Evolutionary conservation across 768 basidiomycete genomes (phyloP), one percentile per base, ranked within the genome.

Genomic region (Russula sp.): DNA sequence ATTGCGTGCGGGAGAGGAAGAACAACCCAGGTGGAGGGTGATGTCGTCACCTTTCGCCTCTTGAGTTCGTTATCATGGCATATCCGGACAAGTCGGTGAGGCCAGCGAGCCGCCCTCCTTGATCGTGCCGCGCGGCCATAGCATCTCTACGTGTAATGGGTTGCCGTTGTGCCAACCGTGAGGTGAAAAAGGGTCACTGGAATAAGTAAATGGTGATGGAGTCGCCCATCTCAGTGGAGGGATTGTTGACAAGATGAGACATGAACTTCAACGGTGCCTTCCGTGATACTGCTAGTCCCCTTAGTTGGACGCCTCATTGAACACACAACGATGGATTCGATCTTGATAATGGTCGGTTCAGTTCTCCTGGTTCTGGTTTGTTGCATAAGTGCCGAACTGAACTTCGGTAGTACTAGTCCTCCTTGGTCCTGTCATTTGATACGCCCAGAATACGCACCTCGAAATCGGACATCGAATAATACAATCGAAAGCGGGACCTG

Each of bases 181-280:
- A 51, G 86, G 86, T n/a, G 83, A 79, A 14, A 74, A 70, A 46
- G 84, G 68, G 57, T 71, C 76, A 68, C 83, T 84, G 29, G 87
- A 87, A 69, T 88, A 87, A 88, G 67, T 86, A 88, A 53, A 88
- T 70, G 65, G 88, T 65, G 43, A 88, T 78, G 36, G 87, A 82
- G 60, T 88, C 86, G 25, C 83, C 86, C 29, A 70, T 73, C 51
- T 81, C 77, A 55, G 88, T 85, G 35, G 72, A 72, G 9, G 79
- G 73, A 67, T 88, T 88, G 70, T 83, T 81, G 64, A 83, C 75
- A 41, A 88, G 76, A 66, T 88, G 87, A 4, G 74, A 74, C 76
- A 81, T 79, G 67, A 88, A 85, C 78, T 69, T 87, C 85, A 38
- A 88, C 85, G 64, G 76, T 76, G 49, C 75, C 73, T 68, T 84